Evolutionary conservation across 495 filamentous ascomycete species (phyloP).

Genomic region (Aspergillus funiculosus): DNA sequence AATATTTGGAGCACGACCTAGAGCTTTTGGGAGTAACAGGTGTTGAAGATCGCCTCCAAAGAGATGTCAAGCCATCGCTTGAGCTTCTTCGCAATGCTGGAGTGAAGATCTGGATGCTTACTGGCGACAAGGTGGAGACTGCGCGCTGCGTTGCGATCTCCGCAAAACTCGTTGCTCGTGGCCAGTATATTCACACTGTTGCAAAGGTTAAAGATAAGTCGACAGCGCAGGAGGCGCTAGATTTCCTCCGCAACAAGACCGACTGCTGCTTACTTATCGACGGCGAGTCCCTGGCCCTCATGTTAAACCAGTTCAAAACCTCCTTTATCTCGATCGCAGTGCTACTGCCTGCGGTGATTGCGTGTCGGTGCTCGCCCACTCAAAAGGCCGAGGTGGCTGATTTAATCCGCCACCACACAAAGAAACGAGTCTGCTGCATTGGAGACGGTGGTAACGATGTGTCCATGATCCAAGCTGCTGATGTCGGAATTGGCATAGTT

Average conservation of each 20-base stretch:
- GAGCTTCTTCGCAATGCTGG: conserved; percentile 95
- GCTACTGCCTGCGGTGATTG: conserved; percentile 82
- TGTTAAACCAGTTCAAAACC: conserved; percentile 71
- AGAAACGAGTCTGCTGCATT: conserved; percentile 92
- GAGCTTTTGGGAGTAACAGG: conserved; percentile 94
- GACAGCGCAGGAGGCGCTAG: conserved; percentile 75
- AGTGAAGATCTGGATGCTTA: conserved; percentile 99
- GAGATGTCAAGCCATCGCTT: conserved; percentile 88
- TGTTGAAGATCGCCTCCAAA: conserved; percentile 94
- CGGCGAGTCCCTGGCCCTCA: conserved; percentile 78
- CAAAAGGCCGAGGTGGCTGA: conserved; percentile 93
- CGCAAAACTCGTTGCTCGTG: conserved; percentile 87
- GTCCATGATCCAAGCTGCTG: conserved; percentile 97
- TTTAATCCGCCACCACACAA: conserved; percentile 85
- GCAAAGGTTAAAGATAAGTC: conserved; percentile 56
- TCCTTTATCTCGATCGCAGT: conserved; percentile 89
- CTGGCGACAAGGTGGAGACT: conserved; percentile 97
- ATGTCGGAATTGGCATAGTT: conserved; percentile 96
- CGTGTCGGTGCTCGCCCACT: conserved; percentile 93
- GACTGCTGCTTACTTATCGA: conserved; percentile 90
- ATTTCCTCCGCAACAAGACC: conserved; percentile 83
- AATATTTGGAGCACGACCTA: conserved; percentile 80
- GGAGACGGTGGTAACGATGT: conserved; percentile 98
- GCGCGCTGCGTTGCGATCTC: conserved; percentile 94
- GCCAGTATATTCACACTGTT: conserved; percentile 94